Percentiles rank a stretch among this genome's conserved stretches.
These are phyloP conservation scores for Colletotrichum zoysiae DNA, from an alignment of 2,329 filamentous ascomycete species.

Conservation along the genomic window DNA sequence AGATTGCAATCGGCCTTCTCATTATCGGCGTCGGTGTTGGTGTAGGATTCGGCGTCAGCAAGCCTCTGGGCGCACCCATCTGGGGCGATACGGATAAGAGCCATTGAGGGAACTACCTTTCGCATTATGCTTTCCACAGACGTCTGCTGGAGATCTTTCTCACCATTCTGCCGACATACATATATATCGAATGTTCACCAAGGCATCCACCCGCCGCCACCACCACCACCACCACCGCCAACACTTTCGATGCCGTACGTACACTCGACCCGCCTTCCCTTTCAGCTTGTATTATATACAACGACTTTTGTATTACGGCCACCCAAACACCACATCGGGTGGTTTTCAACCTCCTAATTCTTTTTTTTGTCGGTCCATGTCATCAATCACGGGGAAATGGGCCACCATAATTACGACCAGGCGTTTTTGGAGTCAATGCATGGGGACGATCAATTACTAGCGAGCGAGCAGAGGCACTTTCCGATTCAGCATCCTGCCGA, in stretches of 20 bases:
- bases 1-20: slow-evolving; percentile 65
- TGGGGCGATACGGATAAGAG: slow-evolving; percentile 55
- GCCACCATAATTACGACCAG: slow-evolving; percentile 38
- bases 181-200: slow-evolving; percentile 17
- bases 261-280: slow-evolving; percentile 21
- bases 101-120: background rate
- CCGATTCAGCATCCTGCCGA: slow-evolving; percentile 29
- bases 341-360: slow-evolving; percentile 1
- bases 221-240: background rate
- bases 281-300: slow-evolving; percentile 41
- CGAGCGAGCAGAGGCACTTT: slow-evolving; percentile 41
- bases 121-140: background rate
- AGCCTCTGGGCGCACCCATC: slow-evolving; percentile 69
- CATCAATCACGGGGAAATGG: slow-evolving; percentile 22
- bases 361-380: slow-evolving; percentile 16
- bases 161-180: background rate
- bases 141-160: background rate
- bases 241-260: slow-evolving; percentile 15
- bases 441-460: slow-evolving; percentile 30
- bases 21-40: slow-evolving; percentile 67
- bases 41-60: slow-evolving; percentile 72
- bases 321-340: slow-evolving; percentile 25
- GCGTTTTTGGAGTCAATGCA: slow-evolving; percentile 41
- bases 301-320: slow-evolving; percentile 21
- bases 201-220: background rate